Base-by-base conservation (phyloP, 192 early-diverging fungal genomes). In the Coemansia sp. region DNA sequence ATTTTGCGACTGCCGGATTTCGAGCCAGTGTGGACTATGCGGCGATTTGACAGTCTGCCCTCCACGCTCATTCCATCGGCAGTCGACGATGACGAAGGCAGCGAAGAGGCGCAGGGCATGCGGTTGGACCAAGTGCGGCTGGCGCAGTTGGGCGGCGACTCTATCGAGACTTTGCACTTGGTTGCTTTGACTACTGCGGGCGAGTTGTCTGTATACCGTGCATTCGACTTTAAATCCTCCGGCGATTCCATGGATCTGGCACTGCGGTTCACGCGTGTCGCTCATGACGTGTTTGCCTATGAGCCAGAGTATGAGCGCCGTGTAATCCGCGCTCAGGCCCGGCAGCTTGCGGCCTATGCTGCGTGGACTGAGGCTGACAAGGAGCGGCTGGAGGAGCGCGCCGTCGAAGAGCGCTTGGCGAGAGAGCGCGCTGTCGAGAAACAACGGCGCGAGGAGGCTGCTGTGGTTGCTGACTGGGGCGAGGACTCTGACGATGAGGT, bases 191-290 rank as follows among this genome's bases (percentile, higher is more conserved):
- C 77, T 5, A 65, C 70, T 0, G 67, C 74, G 8, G 77, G 75
- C 38, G 77, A 80, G 36, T 42, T 84, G 4, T 74, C 71, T 24
- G 72, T 84, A 12, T 84, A 84, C 34, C 71, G 72, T 4, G 82
- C 82, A 29, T 79, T 84, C 19, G 62, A 65, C 19, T 67, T 74
- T 61, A 72, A 69, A 32, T 44, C 51, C 27, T 4, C 46, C 3
- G 22, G 56, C 58, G 75, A 72, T 61, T 42, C 20, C 11, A 27
- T 15, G 5, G 55, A 7, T 20, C 66, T 77, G 58, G 72, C 81
- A 5, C 45, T 77, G 39, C 81, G 75, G 15, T 77, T 77, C 63
- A 44, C 32, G 11, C 74, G 70, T 17, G 46, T 73, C 53, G 68
- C 59, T 42, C 76, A 83, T n/a, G 70, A 75, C 36, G 67, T 83